These are phyloP conservation scores for Umbilicus rupestris DNA, from an alignment of 164 flowering plant genomes.

Conservation along the genomic window DNA sequence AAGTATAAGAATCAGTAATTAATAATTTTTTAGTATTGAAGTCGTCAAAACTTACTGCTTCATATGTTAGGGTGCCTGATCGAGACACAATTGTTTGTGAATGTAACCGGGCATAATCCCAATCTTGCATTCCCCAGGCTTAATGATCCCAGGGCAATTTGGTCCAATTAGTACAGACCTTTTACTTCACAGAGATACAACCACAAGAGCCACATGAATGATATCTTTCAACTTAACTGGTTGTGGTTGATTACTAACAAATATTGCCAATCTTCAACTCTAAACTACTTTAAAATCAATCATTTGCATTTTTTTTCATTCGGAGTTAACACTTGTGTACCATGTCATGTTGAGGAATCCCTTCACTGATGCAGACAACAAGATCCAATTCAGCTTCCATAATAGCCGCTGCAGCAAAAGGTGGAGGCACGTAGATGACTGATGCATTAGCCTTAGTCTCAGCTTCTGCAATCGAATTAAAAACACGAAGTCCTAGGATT, in stretches of 20 bases:
- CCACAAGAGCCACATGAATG: neutral
- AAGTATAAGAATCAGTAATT: too few species aligned
- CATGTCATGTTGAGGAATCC: slow-evolving; percentile 99
- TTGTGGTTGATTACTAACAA: neutral
- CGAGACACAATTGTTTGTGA: slow-evolving; percentile 97
- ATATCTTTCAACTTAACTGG: neutral
- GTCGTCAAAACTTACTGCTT: slow-evolving; percentile 67
- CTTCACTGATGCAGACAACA: slow-evolving; percentile 94
- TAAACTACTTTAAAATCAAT: neutral
- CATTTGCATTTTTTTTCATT: neutral
- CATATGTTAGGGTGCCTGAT: slow-evolving; percentile 97
- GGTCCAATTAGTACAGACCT: slow-evolving; percentile 58
- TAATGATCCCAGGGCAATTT: slow-evolving; percentile 95
- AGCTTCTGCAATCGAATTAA: slow-evolving; percentile 92
- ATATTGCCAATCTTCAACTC: neutral
- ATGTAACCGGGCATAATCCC: slow-evolving; percentile 99
- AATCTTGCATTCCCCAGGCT: slow-evolving; percentile 97
- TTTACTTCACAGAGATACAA: neutral
- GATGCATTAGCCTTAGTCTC: slow-evolving; percentile 97
- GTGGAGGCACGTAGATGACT: slow-evolving; percentile 92
- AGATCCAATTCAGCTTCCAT: slow-evolving; percentile 95
- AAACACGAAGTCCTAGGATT: slow-evolving; percentile 92
- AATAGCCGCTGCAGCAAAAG: slow-evolving; percentile 95
- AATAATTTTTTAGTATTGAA: too few species aligned
- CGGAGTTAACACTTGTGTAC: slow-evolving; percentile 26